These are phyloP conservation scores for Sporisorium exsertum DNA, from an alignment of 1,284 basidiomycete species.

Conservation along the genomic window DNA sequence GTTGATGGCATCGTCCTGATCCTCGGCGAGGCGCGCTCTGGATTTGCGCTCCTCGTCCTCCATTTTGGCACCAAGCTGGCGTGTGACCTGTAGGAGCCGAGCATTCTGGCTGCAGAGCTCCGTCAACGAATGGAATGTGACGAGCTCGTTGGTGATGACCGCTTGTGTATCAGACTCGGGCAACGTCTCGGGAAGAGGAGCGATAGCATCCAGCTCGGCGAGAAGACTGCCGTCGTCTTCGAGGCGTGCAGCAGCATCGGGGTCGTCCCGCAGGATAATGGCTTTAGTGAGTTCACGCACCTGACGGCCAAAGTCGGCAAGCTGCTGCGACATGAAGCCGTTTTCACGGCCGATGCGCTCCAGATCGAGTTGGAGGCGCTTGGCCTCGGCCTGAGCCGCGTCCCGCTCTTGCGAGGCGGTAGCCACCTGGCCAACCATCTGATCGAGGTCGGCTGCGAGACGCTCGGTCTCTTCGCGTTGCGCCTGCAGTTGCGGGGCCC, in stretches of 20 bases:
- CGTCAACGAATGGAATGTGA: constrained; percentile 85
- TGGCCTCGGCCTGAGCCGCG: constrained; percentile 72
- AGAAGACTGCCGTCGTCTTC: constrained; percentile 73
- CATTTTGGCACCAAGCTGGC: constrained; percentile 73
- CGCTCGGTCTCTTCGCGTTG: constrained; percentile 65
- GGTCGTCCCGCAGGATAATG: constrained; percentile 82
- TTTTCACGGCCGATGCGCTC: constrained; percentile 75
- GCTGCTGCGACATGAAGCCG: constrained; percentile 75
- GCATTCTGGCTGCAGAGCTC: constrained; percentile 90
- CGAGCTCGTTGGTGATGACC: constrained; percentile 88
- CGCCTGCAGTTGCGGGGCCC: constrained; percentile 62
- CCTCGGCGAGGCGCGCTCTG: constrained; percentile 69
- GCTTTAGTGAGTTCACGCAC: constrained; percentile 83
- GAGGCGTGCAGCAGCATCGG: constrained; percentile 79
- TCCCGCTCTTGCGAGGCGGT: constrained; percentile 54
- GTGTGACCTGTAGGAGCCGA: constrained; percentile 83
- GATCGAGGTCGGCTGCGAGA: constrained; percentile 57
- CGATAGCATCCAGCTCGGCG: constrained; percentile 57
- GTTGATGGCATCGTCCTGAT: constrained; percentile 82
- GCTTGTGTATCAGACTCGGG: constrained; percentile 67
- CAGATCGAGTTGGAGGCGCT: constrained; percentile 76
- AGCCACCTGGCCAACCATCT: constrained; percentile 46
- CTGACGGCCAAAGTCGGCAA: constrained; percentile 88
- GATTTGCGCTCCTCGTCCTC: constrained; percentile 68
- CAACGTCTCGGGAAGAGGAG: constrained; percentile 32